Percentiles rank a stretch among this genome's conserved stretches.
phyloP scores from a whole-genome alignment of 2,329 filamentous ascomycete genomes.

The Pseudocercospora ulei region DNA sequence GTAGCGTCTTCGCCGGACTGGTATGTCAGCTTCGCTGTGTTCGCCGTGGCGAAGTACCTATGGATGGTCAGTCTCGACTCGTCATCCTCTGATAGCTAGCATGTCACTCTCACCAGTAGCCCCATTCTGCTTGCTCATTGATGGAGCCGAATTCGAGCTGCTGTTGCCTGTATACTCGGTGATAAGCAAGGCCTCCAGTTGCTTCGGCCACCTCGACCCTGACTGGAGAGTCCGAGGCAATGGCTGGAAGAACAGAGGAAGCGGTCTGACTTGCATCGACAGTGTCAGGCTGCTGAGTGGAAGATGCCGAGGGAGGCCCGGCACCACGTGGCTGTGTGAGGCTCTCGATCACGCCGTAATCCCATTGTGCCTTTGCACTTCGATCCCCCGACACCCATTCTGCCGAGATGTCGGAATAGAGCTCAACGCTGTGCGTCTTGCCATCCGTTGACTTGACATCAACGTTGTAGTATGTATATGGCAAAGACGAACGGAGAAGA shows the following conservation, averaged over 20 bases:
- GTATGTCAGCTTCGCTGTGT: slow-evolving; percentile 37
- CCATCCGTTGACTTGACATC: slow-evolving; percentile 55
- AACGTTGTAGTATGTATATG: slow-evolving; percentile 61
- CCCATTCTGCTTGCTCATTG: slow-evolving; percentile 45
- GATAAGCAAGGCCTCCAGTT: slow-evolving; percentile 25
- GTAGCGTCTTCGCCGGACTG: slow-evolving; percentile 41
- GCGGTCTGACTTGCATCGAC: slow-evolving; percentile 21
- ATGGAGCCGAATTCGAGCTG: slow-evolving; percentile 39
- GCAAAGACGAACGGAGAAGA: slow-evolving; percentile 48
- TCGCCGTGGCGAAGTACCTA: slow-evolving; percentile 44
- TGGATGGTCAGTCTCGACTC: not conserved
- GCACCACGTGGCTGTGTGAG: slow-evolving; percentile 7
- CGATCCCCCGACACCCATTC: slow-evolving; percentile 61
- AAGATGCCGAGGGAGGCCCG: slow-evolving; percentile 6
- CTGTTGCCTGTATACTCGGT: slow-evolving; percentile 28
- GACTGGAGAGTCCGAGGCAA: slow-evolving; percentile 14
- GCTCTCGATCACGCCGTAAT: slow-evolving; percentile 36
- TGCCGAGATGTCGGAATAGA: slow-evolving; percentile 63
- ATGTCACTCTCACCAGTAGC: slow-evolving; percentile 35
- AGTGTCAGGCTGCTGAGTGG: slow-evolving; percentile 9
- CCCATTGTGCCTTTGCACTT: slow-evolving; percentile 50
- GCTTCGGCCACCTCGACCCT: slow-evolving; percentile 3
- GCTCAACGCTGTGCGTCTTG: slow-evolving; percentile 51
- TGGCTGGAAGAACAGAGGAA: slow-evolving; percentile 10
- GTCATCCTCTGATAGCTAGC: not conserved